A percentile compares a stretch with the other conserved stretches of the same genome.
These are phyloP conservation scores for Cryptosporidium sp. DNA, from an alignment of 169 alveolate genomes.

Conservation along the genomic window DNA sequence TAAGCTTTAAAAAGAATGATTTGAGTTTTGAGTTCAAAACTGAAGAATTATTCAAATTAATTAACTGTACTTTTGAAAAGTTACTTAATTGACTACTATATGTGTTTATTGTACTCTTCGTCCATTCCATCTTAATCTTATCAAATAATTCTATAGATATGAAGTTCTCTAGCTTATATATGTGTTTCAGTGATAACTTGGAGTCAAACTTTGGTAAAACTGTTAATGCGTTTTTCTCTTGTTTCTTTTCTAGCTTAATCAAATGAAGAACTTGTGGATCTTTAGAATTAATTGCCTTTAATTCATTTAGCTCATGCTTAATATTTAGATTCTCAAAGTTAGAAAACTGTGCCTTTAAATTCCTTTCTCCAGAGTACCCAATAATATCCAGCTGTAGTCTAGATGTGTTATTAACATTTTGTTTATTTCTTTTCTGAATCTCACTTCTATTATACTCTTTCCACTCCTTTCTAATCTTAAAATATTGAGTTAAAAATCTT, in stretches of 20 bases:
- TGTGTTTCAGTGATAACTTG: not conserved
- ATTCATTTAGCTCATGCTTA: slow-evolving; percentile 16
- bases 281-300: not conserved
- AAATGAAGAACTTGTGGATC: slow-evolving; percentile 49
- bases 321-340: slow-evolving; percentile 38
- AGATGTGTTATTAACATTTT: slow-evolving; percentile 42
- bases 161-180: slow-evolving; percentile 28
- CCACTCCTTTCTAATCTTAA: slow-evolving; percentile 58
- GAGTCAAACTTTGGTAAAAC: slow-evolving; percentile 58
- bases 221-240: not conserved
- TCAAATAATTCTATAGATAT: not conserved
- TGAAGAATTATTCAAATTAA: not conserved
- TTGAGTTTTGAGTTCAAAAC: not conserved
- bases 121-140: slow-evolving; percentile 28
- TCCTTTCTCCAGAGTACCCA: slow-evolving; percentile 47
- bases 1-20: slow-evolving; percentile 19
- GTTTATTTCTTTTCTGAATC: slow-evolving; percentile 21
- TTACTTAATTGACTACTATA: not conserved
- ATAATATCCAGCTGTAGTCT: slow-evolving; percentile 57
- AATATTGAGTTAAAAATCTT: slow-evolving; percentile 45
- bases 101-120: not conserved
- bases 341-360: slow-evolving; percentile 43
- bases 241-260: slow-evolving; percentile 49
- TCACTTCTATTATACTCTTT: slow-evolving; percentile 1
- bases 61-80: slow-evolving; percentile 10